A percentile compares a stretch with the other conserved stretches of the same genome.
Evolutionary conservation across 2,329 filamentous ascomycete genomes (phyloP).

Genomic region (Scortechinia acanthostroma): DNA sequence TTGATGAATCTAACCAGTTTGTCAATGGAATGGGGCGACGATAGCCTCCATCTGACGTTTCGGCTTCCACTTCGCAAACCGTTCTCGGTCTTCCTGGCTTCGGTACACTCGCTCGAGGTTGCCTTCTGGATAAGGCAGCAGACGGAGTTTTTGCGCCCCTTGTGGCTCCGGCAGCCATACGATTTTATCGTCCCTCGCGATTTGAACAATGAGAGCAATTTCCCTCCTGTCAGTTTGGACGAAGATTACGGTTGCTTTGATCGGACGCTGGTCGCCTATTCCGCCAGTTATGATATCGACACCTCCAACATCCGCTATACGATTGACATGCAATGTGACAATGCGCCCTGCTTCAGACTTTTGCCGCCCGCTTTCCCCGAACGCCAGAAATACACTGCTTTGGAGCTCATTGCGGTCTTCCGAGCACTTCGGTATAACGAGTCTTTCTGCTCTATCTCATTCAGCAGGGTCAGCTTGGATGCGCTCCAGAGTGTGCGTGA

Average conservation of each 20-base stretch:
- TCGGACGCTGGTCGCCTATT: slow-evolving; percentile 63
- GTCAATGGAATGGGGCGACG: slow-evolving; percentile 52
- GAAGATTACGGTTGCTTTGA: slow-evolving; percentile 54
- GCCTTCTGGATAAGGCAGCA: background rate
- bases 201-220: slow-evolving; percentile 32
- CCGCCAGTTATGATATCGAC: slow-evolving; percentile 61
- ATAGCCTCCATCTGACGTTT: slow-evolving; percentile 61
- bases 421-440: slow-evolving; percentile 66
- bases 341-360: slow-evolving; percentile 60
- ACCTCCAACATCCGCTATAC: slow-evolving; percentile 60
- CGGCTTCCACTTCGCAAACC: slow-evolving; percentile 16
- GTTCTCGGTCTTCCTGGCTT: slow-evolving; percentile 5
- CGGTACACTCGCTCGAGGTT: background rate
- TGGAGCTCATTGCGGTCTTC: slow-evolving; percentile 66
- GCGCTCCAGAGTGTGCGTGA: slow-evolving; percentile 55
- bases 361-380: slow-evolving; percentile 41
- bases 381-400: slow-evolving; percentile 39
- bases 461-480: slow-evolving; percentile 57
- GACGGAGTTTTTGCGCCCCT: background rate
- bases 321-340: slow-evolving; percentile 53
- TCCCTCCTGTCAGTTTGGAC: slow-evolving; percentile 42
- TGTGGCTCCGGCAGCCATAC: slow-evolving; percentile 40
- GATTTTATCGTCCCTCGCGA: slow-evolving; percentile 49
- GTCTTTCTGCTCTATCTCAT: slow-evolving; percentile 60
- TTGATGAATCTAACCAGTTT: slow-evolving; percentile 54